These are phyloP conservation scores for Mycogone perniciosa DNA, from an alignment of 2,329 filamentous ascomycete genomes.

Conservation along the genomic window DNA sequence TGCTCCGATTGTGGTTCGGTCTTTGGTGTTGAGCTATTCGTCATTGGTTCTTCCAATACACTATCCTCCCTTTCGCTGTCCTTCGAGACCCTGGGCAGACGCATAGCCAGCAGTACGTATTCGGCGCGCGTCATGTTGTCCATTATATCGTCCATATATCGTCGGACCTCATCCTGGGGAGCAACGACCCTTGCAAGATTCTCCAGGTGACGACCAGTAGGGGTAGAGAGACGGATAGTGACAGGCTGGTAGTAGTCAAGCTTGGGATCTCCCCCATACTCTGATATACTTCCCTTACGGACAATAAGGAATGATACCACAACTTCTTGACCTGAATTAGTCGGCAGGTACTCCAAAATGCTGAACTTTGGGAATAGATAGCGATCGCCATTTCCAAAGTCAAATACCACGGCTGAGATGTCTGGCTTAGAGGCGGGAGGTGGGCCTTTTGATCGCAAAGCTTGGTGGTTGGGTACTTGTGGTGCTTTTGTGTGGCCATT, in stretches of 20 bases:
- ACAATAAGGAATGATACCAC: conserved; percentile 74
- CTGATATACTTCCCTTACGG: conserved; percentile 61
- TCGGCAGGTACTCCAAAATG: conserved; percentile 60
- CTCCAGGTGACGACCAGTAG: conserved; percentile 51
- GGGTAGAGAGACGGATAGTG: conserved; percentile 53
- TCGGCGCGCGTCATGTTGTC: conserved; percentile 62
- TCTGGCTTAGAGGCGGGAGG: conserved; percentile 50
- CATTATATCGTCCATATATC: conserved; percentile 67
- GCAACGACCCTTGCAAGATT: conserved; percentile 56
- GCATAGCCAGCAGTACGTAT: conserved; percentile 61
- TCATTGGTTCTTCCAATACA: conserved; percentile 25
- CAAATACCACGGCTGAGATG: conserved; percentile 60
- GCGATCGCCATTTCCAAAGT: conserved; percentile 67
- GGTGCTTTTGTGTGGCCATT: conserved; percentile 24
- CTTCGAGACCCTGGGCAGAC: conserved; percentile 43
- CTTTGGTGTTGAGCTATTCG: conserved; percentile 25
- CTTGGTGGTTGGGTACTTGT: conserved; percentile 39
- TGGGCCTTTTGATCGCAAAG: conserved; percentile 55
- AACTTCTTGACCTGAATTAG: conserved; percentile 49
- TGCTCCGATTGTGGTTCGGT: conserved; percentile 21
- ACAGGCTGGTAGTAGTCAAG: conserved; percentile 74
- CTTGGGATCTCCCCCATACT: conserved; percentile 55
- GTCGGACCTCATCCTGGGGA: conserved; percentile 54
- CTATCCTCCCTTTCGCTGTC: conserved; percentile 26
- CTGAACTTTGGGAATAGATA: conserved; percentile 75